These are phyloP conservation scores for Botrytis galanthina DNA, from an alignment of 2,329 filamentous ascomycete genomes.

Conservation along the genomic window DNA sequence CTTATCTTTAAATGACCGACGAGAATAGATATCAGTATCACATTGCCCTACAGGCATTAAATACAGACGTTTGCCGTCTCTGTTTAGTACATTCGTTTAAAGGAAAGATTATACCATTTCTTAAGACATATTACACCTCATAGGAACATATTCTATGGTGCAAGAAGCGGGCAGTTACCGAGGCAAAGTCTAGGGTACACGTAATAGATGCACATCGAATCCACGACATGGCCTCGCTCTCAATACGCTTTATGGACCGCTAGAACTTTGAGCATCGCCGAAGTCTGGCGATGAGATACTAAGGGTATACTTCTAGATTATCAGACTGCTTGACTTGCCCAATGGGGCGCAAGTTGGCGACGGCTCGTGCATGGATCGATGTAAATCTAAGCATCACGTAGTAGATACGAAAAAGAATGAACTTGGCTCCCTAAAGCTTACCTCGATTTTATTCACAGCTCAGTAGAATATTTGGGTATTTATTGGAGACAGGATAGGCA, in stretches of 20 bases:
- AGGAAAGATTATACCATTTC: not conserved
- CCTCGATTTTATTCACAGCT: not conserved
- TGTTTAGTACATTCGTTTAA: not conserved
- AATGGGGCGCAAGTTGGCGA: not conserved
- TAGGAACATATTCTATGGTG: not conserved
- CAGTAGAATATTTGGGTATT: not conserved
- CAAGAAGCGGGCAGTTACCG: not conserved
- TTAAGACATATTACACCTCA: not conserved
- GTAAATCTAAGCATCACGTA: fast-evolving
- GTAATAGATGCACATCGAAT: not conserved
- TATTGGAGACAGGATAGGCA: too few relatives aligned
- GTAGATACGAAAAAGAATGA: not conserved
- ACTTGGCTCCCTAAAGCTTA: not conserved
- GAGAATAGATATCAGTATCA: not conserved
- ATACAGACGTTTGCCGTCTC: too few relatives aligned
- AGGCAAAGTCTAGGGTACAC: not conserved
- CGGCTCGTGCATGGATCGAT: not conserved
- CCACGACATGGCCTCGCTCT: not conserved
- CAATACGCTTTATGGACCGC: not conserved
- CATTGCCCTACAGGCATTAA: not conserved
- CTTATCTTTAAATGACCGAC: not conserved
- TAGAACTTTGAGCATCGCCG: fast-evolving
- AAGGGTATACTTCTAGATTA: not conserved
- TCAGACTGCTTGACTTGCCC: not conserved
- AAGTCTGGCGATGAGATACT: not conserved